A percentile compares a stretch with the other conserved stretches of the same genome.
phyloP scores from a whole-genome alignment of 352 stramenopile genomes.

The Albugo candida region DNA sequence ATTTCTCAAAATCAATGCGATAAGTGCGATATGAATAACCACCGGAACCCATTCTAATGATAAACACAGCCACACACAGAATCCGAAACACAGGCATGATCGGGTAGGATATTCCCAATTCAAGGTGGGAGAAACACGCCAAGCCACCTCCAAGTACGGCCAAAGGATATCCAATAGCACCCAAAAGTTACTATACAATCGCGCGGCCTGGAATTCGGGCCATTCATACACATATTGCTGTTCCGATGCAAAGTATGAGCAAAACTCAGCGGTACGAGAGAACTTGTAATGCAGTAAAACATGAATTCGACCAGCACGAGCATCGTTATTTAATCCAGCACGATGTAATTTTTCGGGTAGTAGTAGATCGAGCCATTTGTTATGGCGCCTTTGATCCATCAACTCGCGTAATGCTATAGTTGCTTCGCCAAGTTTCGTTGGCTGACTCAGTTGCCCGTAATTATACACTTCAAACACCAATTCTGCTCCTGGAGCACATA shows the following conservation, averaged over 20 bases:
- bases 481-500: conserved; percentile 62
- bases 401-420: conserved; percentile 50
- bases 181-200: conserved; percentile 78
- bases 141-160: conserved; percentile 70
- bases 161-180: conserved; percentile 65
- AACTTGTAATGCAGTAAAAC: conserved; percentile 78
- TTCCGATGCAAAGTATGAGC: conserved; percentile 56
- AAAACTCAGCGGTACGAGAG: conserved; percentile 64
- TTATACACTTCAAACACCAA: conserved; percentile 75
- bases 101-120: conserved; percentile 74
- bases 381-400: conserved; percentile 73
- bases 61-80: conserved; percentile 66
- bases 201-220: conserved; percentile 61
- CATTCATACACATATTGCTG: conserved; percentile 59
- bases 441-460: conserved; percentile 59
- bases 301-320: conserved; percentile 57
- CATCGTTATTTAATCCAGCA: conserved; percentile 63
- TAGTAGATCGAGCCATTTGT: conserved; percentile 73
- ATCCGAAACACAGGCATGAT: conserved; percentile 69
- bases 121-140: conserved; percentile 61
- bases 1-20: conserved; percentile 62
- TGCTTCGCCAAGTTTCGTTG: conserved; percentile 65
- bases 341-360: conserved; percentile 63
- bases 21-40: conserved; percentile 54
- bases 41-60: conserved; percentile 69